These are phyloP conservation scores for Furcasterigmium sp. DNA, from an alignment of 2,329 filamentous ascomycete genomes.

Conservation along the genomic window DNA sequence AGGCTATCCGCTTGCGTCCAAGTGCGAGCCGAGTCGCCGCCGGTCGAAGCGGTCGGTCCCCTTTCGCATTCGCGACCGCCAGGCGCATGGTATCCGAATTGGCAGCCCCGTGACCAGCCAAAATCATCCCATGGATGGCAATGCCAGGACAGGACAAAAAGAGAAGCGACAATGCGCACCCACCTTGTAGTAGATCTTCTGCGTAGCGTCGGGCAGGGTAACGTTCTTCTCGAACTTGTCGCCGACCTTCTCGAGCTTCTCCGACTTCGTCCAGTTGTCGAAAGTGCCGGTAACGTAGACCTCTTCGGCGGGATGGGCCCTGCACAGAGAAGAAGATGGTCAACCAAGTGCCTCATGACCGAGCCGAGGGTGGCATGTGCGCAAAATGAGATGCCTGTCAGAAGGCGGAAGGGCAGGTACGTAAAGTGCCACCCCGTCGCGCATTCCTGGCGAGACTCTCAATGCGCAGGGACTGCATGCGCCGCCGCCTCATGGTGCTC, in stretches of 20 bases:
- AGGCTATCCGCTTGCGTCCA: too few species aligned
- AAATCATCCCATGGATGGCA: neutral
- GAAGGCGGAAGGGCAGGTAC: too few species aligned
- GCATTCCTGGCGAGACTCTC: neutral
- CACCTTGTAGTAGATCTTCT: constrained; percentile 95
- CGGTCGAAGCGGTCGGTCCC: too few species aligned
- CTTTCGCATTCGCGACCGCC: too few species aligned
- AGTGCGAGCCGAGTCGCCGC: too few species aligned
- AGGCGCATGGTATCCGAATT: too few species aligned
- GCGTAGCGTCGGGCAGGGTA: constrained; percentile 54
- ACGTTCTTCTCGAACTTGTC: constrained; percentile 77
- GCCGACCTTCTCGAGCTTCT: constrained; percentile 73
- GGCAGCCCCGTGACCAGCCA: neutral
- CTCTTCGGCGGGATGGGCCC: constrained; percentile 77
- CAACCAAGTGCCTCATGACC: constrained; percentile 6
- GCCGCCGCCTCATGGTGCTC: neutral
- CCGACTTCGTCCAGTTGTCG: constrained; percentile 85
- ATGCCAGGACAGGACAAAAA: neutral
- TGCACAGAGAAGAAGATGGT: constrained; percentile 32
- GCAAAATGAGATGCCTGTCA: too few species aligned
- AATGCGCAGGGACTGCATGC: constrained; percentile 1
- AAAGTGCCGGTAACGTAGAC: constrained; percentile 96
- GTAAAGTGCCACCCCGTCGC: too few species aligned
- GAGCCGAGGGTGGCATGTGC: neutral
- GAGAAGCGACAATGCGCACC: constrained; percentile 23